Conservation (phyloP, 331 rosid genomes). For the Pyracantha coccinea region DNA sequence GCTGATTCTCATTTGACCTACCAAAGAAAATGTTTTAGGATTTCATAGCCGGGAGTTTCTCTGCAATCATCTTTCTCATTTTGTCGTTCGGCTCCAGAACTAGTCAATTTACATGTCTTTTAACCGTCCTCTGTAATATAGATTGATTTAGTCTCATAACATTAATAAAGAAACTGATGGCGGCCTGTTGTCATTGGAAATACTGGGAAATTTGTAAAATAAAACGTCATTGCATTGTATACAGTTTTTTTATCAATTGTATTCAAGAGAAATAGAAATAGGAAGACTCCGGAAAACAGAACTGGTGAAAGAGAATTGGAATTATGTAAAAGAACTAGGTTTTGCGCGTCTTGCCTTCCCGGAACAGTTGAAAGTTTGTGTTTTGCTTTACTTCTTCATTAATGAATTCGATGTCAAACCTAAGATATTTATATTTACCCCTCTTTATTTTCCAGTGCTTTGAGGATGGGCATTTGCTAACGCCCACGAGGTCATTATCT, state of each 20-base stretch:
- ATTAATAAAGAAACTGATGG: background rate
- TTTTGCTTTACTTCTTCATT: background rate
- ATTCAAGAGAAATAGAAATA: background rate
- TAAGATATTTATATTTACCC: constrained; percentile 1
- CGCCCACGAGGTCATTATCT: constrained; percentile 26
- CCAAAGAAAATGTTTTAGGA: background rate
- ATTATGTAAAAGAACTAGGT: background rate
- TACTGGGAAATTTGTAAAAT: background rate
- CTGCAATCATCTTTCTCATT: background rate
- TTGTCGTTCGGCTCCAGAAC: background rate
- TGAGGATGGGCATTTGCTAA: constrained; percentile 32
- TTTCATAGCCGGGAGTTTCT: background rate
- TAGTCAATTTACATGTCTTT: background rate
- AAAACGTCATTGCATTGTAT: background rate
- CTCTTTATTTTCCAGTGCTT: constrained; percentile 33
- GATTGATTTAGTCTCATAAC: background rate
- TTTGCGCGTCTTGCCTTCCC: background rate
- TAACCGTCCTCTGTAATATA: background rate
- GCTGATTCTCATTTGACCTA: background rate
- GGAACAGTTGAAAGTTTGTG: background rate
- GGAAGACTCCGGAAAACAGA: background rate
- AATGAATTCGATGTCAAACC: background rate
- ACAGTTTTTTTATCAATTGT: background rate
- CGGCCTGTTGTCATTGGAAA: background rate
- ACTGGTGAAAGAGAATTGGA: background rate